phyloP scores from a whole-genome alignment of 495 filamentous ascomycete genomes.

The Xylaria cubensis region DNA sequence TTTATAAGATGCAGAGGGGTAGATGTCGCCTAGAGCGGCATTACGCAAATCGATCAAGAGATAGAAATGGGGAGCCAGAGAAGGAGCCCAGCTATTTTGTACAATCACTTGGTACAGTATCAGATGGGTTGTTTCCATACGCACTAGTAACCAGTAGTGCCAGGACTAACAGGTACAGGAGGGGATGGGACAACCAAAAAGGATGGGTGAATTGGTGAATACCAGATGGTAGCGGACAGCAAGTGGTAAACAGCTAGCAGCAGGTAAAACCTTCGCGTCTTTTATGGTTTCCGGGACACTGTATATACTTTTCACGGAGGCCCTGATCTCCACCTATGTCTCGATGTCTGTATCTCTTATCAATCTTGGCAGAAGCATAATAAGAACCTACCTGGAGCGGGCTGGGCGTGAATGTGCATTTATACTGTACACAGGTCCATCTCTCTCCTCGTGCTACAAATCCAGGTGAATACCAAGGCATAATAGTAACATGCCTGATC shows the following conservation, averaged over 20 bases:
- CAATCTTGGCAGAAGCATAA: conserved; percentile 17
- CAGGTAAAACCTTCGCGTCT: neutral
- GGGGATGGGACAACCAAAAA: conserved; percentile 10
- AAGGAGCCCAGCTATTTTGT: conserved; percentile 25
- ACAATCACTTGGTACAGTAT: conserved; percentile 23
- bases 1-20: conserved; percentile 18
- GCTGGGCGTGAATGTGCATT: conserved; percentile 14
- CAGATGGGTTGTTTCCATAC: conserved; percentile 15
- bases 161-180: conserved; percentile 8
- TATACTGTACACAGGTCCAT: conserved; percentile 16
- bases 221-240: neutral
- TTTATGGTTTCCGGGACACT: neutral
- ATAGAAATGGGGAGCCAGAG: conserved; percentile 26
- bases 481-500: conserved; percentile 3
- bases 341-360: conserved; percentile 11
- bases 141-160: conserved; percentile 14
- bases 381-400: neutral
- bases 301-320: neutral
- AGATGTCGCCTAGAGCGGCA: conserved; percentile 24
- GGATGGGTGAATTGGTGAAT: neutral
- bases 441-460: neutral
- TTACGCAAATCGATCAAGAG: conserved; percentile 25
- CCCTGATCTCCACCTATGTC: neutral
- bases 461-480: neutral
- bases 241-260: neutral